phyloP scores from a whole-genome alignment of 805 yeast species.

The Ogataea corticis region DNA sequence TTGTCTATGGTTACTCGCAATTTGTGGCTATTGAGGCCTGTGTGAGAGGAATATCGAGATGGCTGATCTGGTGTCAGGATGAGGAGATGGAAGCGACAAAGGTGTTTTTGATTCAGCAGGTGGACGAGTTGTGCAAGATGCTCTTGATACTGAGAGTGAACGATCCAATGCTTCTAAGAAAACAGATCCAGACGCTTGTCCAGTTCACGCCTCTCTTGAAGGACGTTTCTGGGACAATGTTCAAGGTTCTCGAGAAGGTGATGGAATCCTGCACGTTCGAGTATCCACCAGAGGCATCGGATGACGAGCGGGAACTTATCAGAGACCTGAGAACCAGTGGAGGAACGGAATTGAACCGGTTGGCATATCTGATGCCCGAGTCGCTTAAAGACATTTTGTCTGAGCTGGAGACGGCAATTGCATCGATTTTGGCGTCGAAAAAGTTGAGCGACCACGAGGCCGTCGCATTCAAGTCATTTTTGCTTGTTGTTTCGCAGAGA shows the following conservation, averaged over 20 bases:
- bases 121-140: constrained; percentile 72
- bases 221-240: constrained; percentile 72
- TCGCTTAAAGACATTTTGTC: constrained; percentile 76
- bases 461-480: constrained; percentile 89
- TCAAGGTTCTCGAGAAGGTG: constrained; percentile 81
- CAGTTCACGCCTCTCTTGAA: constrained; percentile 90
- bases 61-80: constrained; percentile 88
- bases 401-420: constrained; percentile 81
- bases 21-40: constrained; percentile 86
- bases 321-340: constrained; percentile 88
- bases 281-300: constrained; percentile 56
- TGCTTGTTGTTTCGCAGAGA: constrained; percentile 88
- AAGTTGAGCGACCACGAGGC: constrained; percentile 87
- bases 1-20: constrained; percentile 75
- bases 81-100: constrained; percentile 55
- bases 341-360: constrained; percentile 90
- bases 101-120: constrained; percentile 49
- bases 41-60: constrained; percentile 87
- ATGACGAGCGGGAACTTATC: constrained; percentile 75
- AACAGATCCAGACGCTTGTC: constrained; percentile 87
- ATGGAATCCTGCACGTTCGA: constrained; percentile 82
- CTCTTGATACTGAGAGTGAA: constrained; percentile 72
- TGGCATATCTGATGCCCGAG: constrained; percentile 95
- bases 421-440: constrained; percentile 62
- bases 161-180: constrained; percentile 79